Conservation (phyloP, 2,329 filamentous ascomycete genomes). For the Colletotrichum tamarilloi region DNA sequence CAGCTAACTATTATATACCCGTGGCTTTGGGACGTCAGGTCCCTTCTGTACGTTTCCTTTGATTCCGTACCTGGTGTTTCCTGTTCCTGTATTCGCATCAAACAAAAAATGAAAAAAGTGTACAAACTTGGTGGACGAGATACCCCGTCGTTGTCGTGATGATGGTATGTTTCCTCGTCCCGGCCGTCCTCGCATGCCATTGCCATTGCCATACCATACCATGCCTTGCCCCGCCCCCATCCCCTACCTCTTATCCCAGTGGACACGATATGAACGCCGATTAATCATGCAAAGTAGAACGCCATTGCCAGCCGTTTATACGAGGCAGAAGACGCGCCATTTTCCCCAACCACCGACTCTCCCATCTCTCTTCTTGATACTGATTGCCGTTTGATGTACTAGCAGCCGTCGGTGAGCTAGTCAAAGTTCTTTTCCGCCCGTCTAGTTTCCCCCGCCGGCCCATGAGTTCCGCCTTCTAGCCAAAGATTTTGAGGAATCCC, state of each 20-base stretch:
- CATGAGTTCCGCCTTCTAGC: conserved; percentile 50
- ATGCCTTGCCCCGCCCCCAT: conserved; percentile 1
- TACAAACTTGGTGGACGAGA: conserved; percentile 15
- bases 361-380: conserved; percentile 20
- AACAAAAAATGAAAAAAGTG: not conserved
- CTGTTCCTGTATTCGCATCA: conserved; percentile 19
- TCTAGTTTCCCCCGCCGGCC: conserved; percentile 9
- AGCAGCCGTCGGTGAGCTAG: conserved; percentile 25
- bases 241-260: conserved; percentile 6
- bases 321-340: not conserved
- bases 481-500: conserved; percentile 91
- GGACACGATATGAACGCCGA: conserved; percentile 29
- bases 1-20: conserved; percentile 34
- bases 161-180: conserved; percentile 27
- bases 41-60: conserved; percentile 8
- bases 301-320: conserved; percentile 20
- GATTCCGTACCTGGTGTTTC: conserved; percentile 5
- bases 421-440: not conserved
- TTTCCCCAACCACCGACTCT: not conserved
- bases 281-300: conserved; percentile 32
- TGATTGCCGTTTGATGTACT: conserved; percentile 10
- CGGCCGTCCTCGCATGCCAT: conserved; percentile 19
- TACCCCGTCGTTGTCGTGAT: conserved; percentile 18
- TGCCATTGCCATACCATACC: conserved; percentile 2
- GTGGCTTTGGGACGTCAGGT: not conserved